These are phyloP conservation scores for Boletus rubescentipes DNA, from an alignment of 768 basidiomycete genomes.

Conservation along the genomic window DNA sequence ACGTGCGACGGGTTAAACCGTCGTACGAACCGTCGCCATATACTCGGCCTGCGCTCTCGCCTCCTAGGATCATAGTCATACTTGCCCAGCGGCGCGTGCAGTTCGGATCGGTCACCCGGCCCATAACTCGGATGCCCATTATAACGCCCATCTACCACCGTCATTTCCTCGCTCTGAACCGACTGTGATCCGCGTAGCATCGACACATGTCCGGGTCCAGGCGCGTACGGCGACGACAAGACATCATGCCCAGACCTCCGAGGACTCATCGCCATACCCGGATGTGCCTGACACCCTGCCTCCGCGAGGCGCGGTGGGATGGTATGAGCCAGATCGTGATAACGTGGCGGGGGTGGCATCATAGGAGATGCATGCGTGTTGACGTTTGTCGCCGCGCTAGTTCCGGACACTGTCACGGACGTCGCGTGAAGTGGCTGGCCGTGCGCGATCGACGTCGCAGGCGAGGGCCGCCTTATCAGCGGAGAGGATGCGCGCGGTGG, in stretches of 20 bases:
- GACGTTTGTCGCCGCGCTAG: slow-evolving; percentile 6
- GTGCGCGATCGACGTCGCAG: slow-evolving; percentile 8
- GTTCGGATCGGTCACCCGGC: slow-evolving; percentile 8
- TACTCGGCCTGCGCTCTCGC: slow-evolving; percentile 23
- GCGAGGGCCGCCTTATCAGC: slow-evolving; percentile 16
- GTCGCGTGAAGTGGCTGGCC: neutral
- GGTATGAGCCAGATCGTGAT: slow-evolving; percentile 15
- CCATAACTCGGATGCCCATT: neutral
- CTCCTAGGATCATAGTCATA: slow-evolving; percentile 7
- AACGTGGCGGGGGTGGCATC: slow-evolving; percentile 16
- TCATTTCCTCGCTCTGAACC: slow-evolving; percentile 17
- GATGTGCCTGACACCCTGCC: slow-evolving; percentile 25
- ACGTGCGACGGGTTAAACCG: slow-evolving; percentile 22
- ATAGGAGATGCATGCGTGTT: slow-evolving; percentile 10
- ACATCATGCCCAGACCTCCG: slow-evolving; percentile 19
- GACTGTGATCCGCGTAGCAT: slow-evolving; percentile 7
- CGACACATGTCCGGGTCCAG: neutral
- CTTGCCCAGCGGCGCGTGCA: neutral
- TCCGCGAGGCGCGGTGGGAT: slow-evolving; percentile 24
- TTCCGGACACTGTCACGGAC: neutral
- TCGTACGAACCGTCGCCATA: slow-evolving; percentile 27
- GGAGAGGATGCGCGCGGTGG: slow-evolving; percentile 11
- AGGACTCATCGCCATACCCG: slow-evolving; percentile 11
- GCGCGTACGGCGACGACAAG: neutral
- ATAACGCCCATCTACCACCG: slow-evolving; percentile 6